A percentile compares a stretch with the other conserved stretches of the same genome.
Conservation (phyloP, 1,284 basidiomycete genomes). For the Schizophyllum amplum region DNA sequence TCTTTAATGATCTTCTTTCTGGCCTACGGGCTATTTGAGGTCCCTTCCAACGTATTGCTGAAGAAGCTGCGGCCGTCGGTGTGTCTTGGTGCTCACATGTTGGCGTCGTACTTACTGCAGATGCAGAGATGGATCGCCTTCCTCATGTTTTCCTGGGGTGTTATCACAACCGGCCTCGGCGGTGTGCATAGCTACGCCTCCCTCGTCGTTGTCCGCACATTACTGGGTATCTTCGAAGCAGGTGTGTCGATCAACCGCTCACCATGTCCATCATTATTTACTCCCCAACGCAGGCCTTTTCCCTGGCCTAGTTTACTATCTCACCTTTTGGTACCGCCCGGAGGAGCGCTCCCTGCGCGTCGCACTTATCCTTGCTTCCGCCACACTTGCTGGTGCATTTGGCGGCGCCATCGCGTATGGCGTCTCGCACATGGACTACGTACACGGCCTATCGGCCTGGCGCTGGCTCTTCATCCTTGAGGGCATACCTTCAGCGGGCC, state of each 20-base stretch:
- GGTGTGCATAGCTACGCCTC: slow-evolving; percentile 24
- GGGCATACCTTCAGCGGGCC: slow-evolving; percentile 32
- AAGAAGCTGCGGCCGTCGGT: slow-evolving; percentile 32
- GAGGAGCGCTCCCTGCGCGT: slow-evolving; percentile 31
- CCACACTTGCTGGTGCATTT: slow-evolving; percentile 35
- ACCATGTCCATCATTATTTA: too few relatives aligned
- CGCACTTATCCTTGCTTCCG: slow-evolving; percentile 29
- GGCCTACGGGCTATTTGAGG: slow-evolving; percentile 29
- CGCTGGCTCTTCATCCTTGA: slow-evolving; percentile 39
- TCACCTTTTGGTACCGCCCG: slow-evolving; percentile 33
- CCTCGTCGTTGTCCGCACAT: slow-evolving; percentile 21
- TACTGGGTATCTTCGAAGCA: slow-evolving; percentile 25
- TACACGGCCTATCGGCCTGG: slow-evolving; percentile 26
- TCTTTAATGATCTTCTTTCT: slow-evolving; percentile 32
- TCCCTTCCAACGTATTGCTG: slow-evolving; percentile 32
- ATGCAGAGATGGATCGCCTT: slow-evolving; percentile 28
- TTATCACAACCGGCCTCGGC: slow-evolving; percentile 28
- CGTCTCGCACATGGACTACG: slow-evolving; percentile 24
- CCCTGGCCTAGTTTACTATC: slow-evolving; percentile 23
- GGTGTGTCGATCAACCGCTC: slow-evolving; percentile 7
- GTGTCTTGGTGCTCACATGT: not conserved
- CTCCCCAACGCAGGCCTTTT: slow-evolving; percentile 16
- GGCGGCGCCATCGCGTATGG: slow-evolving; percentile 34
- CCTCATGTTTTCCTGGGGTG: slow-evolving; percentile 33
- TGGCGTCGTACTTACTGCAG: not conserved